phyloP scores from a whole-genome alignment of 2,329 filamentous ascomycete genomes.

The Phyllachora maydis region DNA sequence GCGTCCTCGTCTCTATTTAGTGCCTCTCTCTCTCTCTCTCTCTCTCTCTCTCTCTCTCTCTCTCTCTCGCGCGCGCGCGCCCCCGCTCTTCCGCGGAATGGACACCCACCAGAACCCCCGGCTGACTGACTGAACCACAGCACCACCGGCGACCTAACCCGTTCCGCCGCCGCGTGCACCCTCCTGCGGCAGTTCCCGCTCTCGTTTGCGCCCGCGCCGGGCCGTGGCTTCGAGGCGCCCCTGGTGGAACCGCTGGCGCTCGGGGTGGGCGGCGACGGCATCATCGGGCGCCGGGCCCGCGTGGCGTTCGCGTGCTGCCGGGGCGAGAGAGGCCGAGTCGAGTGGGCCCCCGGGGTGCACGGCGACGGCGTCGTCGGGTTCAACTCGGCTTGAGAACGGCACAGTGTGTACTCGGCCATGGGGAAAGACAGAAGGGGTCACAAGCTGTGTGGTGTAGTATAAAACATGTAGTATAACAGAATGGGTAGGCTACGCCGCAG shows the following conservation, averaged over 20 bases:
- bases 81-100: too few relatives aligned
- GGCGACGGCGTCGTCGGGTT: slow-evolving; percentile 9
- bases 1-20: slow-evolving; percentile 8
- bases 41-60: too few relatives aligned
- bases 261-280: slow-evolving; percentile 6
- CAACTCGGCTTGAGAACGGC: too few relatives aligned
- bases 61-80: too few relatives aligned
- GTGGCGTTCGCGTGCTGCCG: too few relatives aligned
- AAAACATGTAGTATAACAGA: too few relatives aligned
- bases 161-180: slow-evolving; percentile 5
- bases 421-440: too few relatives aligned
- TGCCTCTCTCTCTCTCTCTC: slow-evolving; percentile 2
- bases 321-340: too few relatives aligned
- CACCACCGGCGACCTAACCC: slow-evolving; percentile 6
- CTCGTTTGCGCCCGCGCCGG: neutral
- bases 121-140: slow-evolving; percentile 2
- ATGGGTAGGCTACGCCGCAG: too few relatives aligned
- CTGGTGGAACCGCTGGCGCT: slow-evolving; percentile 5
- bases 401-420: too few relatives aligned
- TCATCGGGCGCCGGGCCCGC: slow-evolving; percentile 9
- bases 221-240: slow-evolving; percentile 2
- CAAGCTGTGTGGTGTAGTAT: too few relatives aligned
- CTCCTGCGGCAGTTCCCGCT: slow-evolving; percentile 8
- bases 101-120: neutral
- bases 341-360: slow-evolving; percentile 2